Evolutionary conservation across 2,329 filamentous ascomycete species (phyloP).

Genomic region (Monosporascus sp.): DNA sequence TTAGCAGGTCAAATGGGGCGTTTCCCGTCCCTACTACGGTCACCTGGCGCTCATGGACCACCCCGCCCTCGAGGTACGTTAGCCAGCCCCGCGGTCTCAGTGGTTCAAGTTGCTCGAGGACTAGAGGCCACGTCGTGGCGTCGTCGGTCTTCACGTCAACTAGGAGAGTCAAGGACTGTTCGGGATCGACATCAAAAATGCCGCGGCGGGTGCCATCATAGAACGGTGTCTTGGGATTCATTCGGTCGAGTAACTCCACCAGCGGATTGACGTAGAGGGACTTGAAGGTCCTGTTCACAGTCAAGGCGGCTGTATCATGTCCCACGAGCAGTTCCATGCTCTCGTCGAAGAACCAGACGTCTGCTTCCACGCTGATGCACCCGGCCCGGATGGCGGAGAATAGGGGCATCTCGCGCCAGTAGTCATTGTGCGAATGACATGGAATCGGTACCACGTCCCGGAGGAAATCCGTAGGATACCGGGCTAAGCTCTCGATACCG

Average conservation of each 20-base stretch:
- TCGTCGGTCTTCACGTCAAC: conserved; percentile 64
- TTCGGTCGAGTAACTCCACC: conserved; percentile 48
- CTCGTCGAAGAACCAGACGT: conserved; percentile 56
- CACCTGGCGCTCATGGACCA: conserved; percentile 49
- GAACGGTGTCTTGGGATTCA: conserved; percentile 45
- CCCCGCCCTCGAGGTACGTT: conserved; percentile 44
- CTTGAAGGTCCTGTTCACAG: conserved; percentile 51
- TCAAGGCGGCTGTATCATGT: conserved; percentile 52
- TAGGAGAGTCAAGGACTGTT: conserved; percentile 54
- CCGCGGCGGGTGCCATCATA: conserved; percentile 42
- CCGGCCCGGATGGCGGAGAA: conserved; percentile 56
- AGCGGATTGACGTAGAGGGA: conserved; percentile 62
- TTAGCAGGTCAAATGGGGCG: conserved; percentile 52
- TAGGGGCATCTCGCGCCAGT: conserved; percentile 59
- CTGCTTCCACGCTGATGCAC: conserved; percentile 62
- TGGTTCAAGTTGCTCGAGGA: conserved; percentile 51
- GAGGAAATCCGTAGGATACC: conserved; percentile 48
- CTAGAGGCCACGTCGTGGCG: conserved; percentile 43
- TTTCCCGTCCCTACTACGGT: conserved; percentile 67
- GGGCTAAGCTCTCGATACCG: conserved; percentile 32
- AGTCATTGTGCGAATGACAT: conserved; percentile 68
- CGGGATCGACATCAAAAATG: conserved; percentile 49
- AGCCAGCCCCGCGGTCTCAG: conserved; percentile 56
- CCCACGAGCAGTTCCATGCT: conserved; percentile 54
- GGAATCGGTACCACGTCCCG: conserved; percentile 49